These are phyloP conservation scores for Xerocomellus amylosporus DNA, from an alignment of 768 basidiomycete species.

Conservation along the genomic window DNA sequence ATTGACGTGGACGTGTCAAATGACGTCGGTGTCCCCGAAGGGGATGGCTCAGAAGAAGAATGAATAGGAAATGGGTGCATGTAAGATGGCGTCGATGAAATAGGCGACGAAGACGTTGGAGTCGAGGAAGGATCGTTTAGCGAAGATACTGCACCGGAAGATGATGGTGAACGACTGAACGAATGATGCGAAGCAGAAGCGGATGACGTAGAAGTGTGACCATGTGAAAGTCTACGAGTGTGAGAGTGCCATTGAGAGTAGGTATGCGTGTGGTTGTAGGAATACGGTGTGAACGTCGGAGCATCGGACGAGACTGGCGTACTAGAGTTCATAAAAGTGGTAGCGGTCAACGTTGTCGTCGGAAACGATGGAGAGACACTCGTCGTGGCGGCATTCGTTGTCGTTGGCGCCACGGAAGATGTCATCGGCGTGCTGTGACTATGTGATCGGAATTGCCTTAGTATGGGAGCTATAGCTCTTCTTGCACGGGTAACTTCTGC, in stretches of 20 bases:
- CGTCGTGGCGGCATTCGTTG: slow-evolving; percentile 4
- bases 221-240: background rate
- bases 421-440: background rate
- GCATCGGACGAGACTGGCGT: background rate
- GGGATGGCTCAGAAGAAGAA: background rate
- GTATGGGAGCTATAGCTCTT: slow-evolving; percentile 21
- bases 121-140: background rate
- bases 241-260: background rate
- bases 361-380: slow-evolving; percentile 7
- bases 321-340: background rate
- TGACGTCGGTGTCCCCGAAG: background rate
- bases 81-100: background rate
- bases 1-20: background rate
- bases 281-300: background rate
- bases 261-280: background rate
- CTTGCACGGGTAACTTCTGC: slow-evolving; percentile 31
- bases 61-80: background rate
- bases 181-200: background rate
- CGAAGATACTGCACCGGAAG: background rate
- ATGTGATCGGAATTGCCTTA: background rate
- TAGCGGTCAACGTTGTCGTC: background rate
- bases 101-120: background rate
- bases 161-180: background rate
- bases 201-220: background rate
- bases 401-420: background rate